Evolutionary conservation across 331 rosid species (phyloP), one percentile per base, ranked within the genome.

Genomic region (Quercus lobata): DNA sequence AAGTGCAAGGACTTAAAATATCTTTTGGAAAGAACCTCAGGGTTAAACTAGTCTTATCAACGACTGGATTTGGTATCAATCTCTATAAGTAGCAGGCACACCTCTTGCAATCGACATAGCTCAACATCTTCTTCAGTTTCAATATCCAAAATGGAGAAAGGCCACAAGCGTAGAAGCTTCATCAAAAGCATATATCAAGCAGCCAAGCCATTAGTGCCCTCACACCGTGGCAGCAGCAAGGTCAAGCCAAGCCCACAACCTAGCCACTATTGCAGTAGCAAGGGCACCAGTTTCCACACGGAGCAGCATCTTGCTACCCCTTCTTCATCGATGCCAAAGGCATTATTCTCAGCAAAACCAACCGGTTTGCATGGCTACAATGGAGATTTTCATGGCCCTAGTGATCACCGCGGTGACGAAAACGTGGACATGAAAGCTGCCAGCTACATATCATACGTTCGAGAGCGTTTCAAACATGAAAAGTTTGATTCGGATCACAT

Each of bases 391-490:
- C 53, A 19, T 14, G 24, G 14, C 14, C 19, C 11, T 53, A 46
- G 22, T 35, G 70, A 30, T 32, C 1, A 4, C 63, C 24, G 44
- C 12, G 69, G 77, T 4, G 86, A 78, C 14, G 86, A 83, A 62
- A 78, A 78, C 69, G 86, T 83, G 25, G 86, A 83, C 52, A 19
- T 2, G 34, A 83, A 73, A 52, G 86, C 83, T 52, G 69, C 82
- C 21, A 78, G 53, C 10, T 83, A 83, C 18, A 78, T 83, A 44
- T 74, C 76, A 37, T 56, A 65, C 21, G 86, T 83, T 46, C 73
- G 74, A 73, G 86, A 78, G 60, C 83, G 86, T 78, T 74, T 83
- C 79, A 78, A 74, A 63, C 19, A 66, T n/a, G 86, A 44, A 32
- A 74, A 72, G 9, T 9, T 34, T 53, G 78, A 76, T 49, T 63